Base-by-base conservation (phyloP, 2,329 filamentous ascomycete species). In the Eutypa lata region DNA sequence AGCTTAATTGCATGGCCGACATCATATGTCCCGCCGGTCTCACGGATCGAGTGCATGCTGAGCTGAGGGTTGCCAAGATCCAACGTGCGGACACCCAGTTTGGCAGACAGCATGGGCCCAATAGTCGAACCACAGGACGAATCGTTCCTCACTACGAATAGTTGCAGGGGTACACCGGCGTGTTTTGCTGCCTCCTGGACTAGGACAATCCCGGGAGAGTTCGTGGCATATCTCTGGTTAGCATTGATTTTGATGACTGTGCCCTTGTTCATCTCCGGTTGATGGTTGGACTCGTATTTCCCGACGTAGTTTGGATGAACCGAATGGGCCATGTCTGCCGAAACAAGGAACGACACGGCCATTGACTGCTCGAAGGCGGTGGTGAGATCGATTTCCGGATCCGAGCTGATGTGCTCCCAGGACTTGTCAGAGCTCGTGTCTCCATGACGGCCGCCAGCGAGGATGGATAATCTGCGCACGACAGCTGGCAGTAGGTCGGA, bases 191-290 rank as follows among this genome's bases (percentile, higher is more conserved):
- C 86, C 75, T 97, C 92, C 72, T 97, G 90, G 11, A 99, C 72
- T 33, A 99, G 78, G 7, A 96, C 93, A 61, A 97, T 96, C 35
- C 94, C 94, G 1, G 94, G 94, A 0, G 91, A 90, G 76, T 97
- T 97, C 51, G 94, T 99, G 28, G 93, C 91, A 73, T 99, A 99
- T 57, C 92, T 88, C 62, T 94, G 91, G 71, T 97, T 99, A 57
- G 94, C 94, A 69, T 99, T 99, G 78, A 99, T 82, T 76, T 99
- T 99, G 78, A 99, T 91, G 45, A 97, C 93, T 3, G 90, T 90
- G 49, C 94, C 94, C 71, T 91, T 90, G 80, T 99, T 99, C 82
- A 99, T 95, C 72, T 92, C 87, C 5, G 94, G 94, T 60, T 90
- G 84, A 74, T 99, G 94, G 63, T 90, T 89, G 35, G 84, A 73